Percentiles rank a stretch among this genome's conserved stretches.
Evolutionary conservation across 75 land plant genomes (phyloP).

Genomic region (Cryptomeria japonica): DNA sequence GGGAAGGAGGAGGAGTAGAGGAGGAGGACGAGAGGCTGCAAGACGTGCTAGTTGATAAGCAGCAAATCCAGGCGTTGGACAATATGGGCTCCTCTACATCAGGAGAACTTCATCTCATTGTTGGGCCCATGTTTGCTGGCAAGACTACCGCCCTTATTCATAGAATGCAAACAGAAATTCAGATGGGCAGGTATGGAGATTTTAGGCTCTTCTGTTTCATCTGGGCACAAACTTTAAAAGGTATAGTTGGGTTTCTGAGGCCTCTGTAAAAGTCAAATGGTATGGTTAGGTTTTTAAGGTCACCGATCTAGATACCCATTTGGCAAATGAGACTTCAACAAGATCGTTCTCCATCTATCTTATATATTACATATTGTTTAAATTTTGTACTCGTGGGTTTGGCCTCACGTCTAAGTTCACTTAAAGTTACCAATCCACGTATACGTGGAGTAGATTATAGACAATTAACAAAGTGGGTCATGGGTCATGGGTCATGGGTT

Average conservation of each 20-base stretch:
- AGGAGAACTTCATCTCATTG: slow-evolving; percentile 84
- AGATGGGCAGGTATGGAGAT: slow-evolving; percentile 54
- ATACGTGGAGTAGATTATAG: not conserved
- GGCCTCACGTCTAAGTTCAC: not conserved
- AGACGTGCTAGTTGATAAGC: not conserved
- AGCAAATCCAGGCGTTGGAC: slow-evolving; percentile 1
- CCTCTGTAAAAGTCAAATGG: not conserved
- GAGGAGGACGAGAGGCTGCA: slow-evolving; percentile 1
- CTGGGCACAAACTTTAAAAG: not conserved
- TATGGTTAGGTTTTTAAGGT: not conserved
- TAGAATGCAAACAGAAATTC: slow-evolving; percentile 49
- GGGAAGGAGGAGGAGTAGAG: not conserved
- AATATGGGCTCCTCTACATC: not conserved
- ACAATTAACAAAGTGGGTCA: not conserved
- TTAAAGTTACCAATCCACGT: not conserved
- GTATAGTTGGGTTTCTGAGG: not conserved
- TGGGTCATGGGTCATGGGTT: no score
- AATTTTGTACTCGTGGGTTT: not conserved
- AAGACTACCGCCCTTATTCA: slow-evolving; percentile 86
- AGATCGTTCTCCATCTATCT: not conserved
- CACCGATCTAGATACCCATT: not conserved
- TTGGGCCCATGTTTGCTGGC: slow-evolving; percentile 99
- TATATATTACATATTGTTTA: not conserved
- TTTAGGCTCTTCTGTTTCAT: not conserved
- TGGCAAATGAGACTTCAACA: not conserved